Base-by-base conservation (phyloP, 2,329 filamentous ascomycete genomes). In the Clonostachys chloroleuca region DNA sequence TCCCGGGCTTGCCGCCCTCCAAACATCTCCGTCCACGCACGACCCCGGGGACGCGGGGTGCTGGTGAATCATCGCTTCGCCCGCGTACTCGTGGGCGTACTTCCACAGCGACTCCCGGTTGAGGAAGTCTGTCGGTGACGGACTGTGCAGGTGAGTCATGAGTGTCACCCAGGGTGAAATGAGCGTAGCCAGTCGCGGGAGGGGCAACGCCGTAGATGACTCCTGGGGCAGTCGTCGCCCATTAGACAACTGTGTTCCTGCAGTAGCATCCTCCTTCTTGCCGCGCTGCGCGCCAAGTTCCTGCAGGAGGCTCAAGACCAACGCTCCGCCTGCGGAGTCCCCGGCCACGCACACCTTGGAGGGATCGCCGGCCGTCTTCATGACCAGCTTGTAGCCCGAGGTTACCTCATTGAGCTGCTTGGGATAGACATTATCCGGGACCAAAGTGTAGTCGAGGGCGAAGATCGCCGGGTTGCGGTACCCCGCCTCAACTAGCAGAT, bases 101-200 rank as follows among this genome's bases (percentile, higher is more conserved):
- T 73, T 70, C 62, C 85, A 81, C 30, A 95, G 71, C 45, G 75
- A 83, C 14, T 76, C 66, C 16, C 76, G 74, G 56, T 90, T 81
- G 35, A 95, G 76, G 59, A 87, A 95, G 63, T 95, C 90, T 54
- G 85, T 88, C 5, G 69, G 61, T 1, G 87, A 92, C 54, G 87
- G 82, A 46, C 73, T 73, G 56, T 92, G 85, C 45, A 80, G 76
- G 7, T 72, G 66, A 1, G 86, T 89, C 37, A 89, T 73, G 39
- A 95, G 78, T 2, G 84, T 86, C 12, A 84, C 75, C 90, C 90
- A 95, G 0, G 89, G 89, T 10, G 87, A 92, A 50, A 95, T 88
- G 50, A 94, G 72, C 18, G 84, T 73, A 3, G 85, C 87, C 58
- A 91, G 69, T 49, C 63, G 63, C 42, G 66, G 67, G 43, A 62